Conservation (phyloP, 257 asterid genomes). For the Anisodus tanguticus region DNA sequence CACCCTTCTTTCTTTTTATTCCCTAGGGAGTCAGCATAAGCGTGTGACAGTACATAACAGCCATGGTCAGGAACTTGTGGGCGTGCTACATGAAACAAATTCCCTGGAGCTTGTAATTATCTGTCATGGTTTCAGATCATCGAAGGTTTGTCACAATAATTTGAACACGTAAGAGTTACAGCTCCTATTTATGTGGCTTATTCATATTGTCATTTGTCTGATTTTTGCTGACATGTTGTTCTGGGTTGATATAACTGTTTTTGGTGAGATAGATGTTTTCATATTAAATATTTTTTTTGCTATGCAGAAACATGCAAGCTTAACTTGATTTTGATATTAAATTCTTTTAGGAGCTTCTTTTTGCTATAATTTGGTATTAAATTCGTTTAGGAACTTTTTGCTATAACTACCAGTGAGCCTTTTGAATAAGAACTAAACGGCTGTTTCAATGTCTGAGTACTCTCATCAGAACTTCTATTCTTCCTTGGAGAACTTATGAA, state of each 20-base stretch:
- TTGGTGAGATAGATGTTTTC: neutral
- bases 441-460: neutral
- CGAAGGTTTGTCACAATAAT: slow-evolving; percentile 59
- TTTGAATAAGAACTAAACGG: neutral
- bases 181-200: neutral
- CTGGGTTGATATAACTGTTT: neutral
- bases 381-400: neutral
- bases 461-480: neutral
- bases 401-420: neutral
- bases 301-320: neutral
- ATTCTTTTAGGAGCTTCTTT: slow-evolving; percentile 16
- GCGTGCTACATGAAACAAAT: slow-evolving; percentile 74
- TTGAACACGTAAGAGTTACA: neutral
- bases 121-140: slow-evolving; percentile 89
- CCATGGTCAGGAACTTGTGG: slow-evolving; percentile 77
- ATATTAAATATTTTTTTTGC: slow-evolving; percentile 14
- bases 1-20: slow-evolving; percentile 1
- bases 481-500: neutral
- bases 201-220: neutral
- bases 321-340: slow-evolving; percentile 20
- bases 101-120: slow-evolving; percentile 74
- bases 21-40: slow-evolving; percentile 49
- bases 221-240: neutral
- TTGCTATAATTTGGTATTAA: neutral
- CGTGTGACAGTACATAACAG: slow-evolving; percentile 57